phyloP scores from a whole-genome alignment of 495 filamentous ascomycete genomes.

The Lichina pygmaea region DNA sequence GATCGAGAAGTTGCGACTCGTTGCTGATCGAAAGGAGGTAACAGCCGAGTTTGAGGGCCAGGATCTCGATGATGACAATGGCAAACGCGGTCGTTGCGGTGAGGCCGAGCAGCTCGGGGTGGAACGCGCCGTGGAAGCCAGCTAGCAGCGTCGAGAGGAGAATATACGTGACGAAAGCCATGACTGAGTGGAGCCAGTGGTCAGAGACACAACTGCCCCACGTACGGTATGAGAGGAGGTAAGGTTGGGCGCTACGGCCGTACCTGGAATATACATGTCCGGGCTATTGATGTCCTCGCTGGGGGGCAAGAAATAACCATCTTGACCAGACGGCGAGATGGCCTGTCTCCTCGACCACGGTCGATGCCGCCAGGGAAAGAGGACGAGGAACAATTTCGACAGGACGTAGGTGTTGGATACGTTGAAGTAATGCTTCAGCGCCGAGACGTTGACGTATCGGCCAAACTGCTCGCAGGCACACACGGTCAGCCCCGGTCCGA shows the following conservation, averaged over 20 bases:
- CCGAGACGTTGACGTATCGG: slow-evolving; percentile 74
- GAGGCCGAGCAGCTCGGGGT: slow-evolving; percentile 73
- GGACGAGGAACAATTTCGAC: slow-evolving; percentile 61
- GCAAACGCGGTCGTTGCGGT: slow-evolving; percentile 63
- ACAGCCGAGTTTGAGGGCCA: slow-evolving; percentile 69
- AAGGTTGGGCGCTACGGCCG: neutral
- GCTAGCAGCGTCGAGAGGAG: slow-evolving; percentile 72
- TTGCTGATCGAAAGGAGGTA: slow-evolving; percentile 85
- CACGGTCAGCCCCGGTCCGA: neutral
- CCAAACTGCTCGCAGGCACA: slow-evolving; percentile 33
- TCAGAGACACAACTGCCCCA: slow-evolving; percentile 12
- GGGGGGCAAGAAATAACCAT: slow-evolving; percentile 78
- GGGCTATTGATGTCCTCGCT: slow-evolving; percentile 91
- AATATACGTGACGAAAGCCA: slow-evolving; percentile 92
- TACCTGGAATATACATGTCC: slow-evolving; percentile 86
- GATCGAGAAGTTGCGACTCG: slow-evolving; percentile 60
- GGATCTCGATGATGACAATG: slow-evolving; percentile 63
- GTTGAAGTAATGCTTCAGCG: slow-evolving; percentile 92
- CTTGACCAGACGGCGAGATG: slow-evolving; percentile 22
- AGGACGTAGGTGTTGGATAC: slow-evolving; percentile 82
- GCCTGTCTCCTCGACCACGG: slow-evolving; percentile 70
- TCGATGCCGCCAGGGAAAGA: slow-evolving; percentile 93
- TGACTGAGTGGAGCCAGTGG: slow-evolving; percentile 16
- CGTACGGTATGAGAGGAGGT: neutral
- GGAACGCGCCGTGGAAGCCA: slow-evolving; percentile 75